Conservation (phyloP, 192 early-diverging fungal genomes). For the Backusella australiensis region DNA sequence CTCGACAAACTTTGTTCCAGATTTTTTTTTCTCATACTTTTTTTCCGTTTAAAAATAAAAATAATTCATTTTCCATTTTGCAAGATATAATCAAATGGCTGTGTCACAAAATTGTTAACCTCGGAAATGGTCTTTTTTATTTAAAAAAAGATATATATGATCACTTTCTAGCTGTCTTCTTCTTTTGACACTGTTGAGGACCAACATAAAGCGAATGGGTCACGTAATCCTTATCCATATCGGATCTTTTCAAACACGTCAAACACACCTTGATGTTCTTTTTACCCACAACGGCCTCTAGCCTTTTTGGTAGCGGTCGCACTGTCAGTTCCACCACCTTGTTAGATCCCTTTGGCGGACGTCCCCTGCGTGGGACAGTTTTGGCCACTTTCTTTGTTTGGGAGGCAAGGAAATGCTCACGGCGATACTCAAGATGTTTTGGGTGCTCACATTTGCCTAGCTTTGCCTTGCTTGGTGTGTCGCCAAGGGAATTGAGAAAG, state of each 20-base stretch:
- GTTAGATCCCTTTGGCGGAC: constrained; percentile 27
- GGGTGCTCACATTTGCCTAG: constrained; percentile 25
- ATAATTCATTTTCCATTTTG: neutral
- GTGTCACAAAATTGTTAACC: too few relatives aligned
- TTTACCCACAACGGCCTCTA: constrained; percentile 28
- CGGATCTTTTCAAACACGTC: constrained; percentile 31
- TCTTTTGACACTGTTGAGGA: constrained; percentile 11
- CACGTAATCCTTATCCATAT: constrained; percentile 24
- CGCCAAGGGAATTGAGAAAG: neutral
- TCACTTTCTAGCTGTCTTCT: neutral
- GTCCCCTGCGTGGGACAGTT: constrained; percentile 14
- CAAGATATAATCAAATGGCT: too few relatives aligned
- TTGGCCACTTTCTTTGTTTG: neutral
- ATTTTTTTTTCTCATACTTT: neutral
- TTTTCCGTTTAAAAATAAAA: neutral
- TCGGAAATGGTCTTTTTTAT: neutral
- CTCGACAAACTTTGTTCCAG: neutral
- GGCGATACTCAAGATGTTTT: constrained; percentile 20
- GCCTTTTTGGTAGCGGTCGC: constrained; percentile 28
- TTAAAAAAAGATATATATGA: neutral
- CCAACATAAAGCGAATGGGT: constrained; percentile 14
- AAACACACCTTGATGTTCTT: constrained; percentile 27
- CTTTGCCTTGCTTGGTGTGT: neutral
- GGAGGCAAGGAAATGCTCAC: neutral
- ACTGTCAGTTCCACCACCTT: constrained; percentile 8